Base-by-base conservation (phyloP, 305 asterid genomes). In the Striga hermonthica region DNA sequence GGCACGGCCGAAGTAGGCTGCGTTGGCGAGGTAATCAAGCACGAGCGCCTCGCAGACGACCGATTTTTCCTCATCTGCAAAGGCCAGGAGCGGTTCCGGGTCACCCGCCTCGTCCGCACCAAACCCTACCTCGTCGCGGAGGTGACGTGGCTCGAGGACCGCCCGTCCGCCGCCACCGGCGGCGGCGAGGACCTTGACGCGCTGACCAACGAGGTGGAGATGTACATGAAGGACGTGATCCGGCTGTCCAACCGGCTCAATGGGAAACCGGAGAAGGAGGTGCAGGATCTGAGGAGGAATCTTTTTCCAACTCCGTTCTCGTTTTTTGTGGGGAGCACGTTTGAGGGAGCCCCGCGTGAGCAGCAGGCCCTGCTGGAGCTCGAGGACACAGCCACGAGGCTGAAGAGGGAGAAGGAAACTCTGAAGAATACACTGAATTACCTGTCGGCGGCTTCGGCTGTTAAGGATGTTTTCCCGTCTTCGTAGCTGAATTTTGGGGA, bases 361-460 rank as follows among this genome's bases (percentile, higher is more conserved):
- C 98, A 92, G 81, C 98, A 92, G 81, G 98, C 98, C n/a, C 69
- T 92, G 81, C 83, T 92, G 71, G 98, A 92, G 68, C 80, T 92
- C 71, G 98, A 85, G 84, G 98, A 89, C 65, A 78, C 98, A 0
- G 90, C 90, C 0, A 13, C 63, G 72, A 90, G 98, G 72, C 77
- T 92, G 85, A 92, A 87, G 79, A 79, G 96, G 65, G 98, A 92
- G 83, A 92, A 87, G 76, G 97, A 92, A 80, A 92, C 97, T 4
- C 84, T 92, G 78, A 82, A 82, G 81, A 92, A 92, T 70, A 92
- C 97, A 3, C 62, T 92, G 81, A 92, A 92, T 75, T 92, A 92
- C 75, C 75, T 92, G 79, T 75, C 91, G 4, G 98, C 98, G 0
- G 97, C 97, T 0, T 90, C 98, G 16, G 98, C 98, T 7, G 97